phyloP scores from a whole-genome alignment of 2,329 filamentous ascomycete genomes.

The Xylariales sp. region DNA sequence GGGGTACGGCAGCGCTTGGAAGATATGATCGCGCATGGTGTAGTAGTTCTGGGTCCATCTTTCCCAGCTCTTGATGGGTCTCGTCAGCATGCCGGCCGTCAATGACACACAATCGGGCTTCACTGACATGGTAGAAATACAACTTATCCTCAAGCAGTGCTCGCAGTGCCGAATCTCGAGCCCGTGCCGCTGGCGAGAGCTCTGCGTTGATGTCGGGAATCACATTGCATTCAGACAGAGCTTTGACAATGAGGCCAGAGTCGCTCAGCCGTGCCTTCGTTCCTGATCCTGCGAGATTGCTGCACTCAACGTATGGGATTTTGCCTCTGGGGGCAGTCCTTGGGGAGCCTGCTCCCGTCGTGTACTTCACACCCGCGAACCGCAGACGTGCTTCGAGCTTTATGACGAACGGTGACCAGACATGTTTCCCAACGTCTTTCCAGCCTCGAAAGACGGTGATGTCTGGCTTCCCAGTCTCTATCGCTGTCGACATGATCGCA shows the following conservation, averaged over 20 bases:
- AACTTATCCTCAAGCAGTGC: slow-evolving; percentile 57
- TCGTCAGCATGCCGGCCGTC: too few species aligned
- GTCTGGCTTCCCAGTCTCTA: slow-evolving; percentile 4
- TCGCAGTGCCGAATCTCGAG: slow-evolving; percentile 46
- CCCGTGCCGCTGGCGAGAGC: slow-evolving; percentile 33
- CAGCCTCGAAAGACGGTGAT: slow-evolving; percentile 49
- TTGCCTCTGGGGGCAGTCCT: slow-evolving; percentile 49
- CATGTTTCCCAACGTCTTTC: slow-evolving; percentile 33
- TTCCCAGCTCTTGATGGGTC: slow-evolving; percentile 43
- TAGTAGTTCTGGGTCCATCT: slow-evolving; percentile 57
- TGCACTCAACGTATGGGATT: slow-evolving; percentile 50
- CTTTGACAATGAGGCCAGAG: slow-evolving; percentile 48
- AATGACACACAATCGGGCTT: too few species aligned
- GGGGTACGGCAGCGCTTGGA: slow-evolving; percentile 47
- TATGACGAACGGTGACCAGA: slow-evolving; percentile 58
- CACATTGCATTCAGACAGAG: slow-evolving; percentile 35
- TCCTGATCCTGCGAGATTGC: not conserved
- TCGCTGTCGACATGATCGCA: not conserved
- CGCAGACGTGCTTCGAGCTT: slow-evolving; percentile 60
- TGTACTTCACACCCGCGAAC: slow-evolving; percentile 44
- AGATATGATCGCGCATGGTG: slow-evolving; percentile 47
- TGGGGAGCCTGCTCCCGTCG: slow-evolving; percentile 37
- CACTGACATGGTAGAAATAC: slow-evolving; percentile 48
- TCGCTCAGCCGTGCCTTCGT: slow-evolving; percentile 36
- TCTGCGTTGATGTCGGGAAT: slow-evolving; percentile 44